Percentiles rank a stretch among this genome's conserved stretches.
phyloP scores from a whole-genome alignment of 345 rosid species.

The Geranium brycei region DNA sequence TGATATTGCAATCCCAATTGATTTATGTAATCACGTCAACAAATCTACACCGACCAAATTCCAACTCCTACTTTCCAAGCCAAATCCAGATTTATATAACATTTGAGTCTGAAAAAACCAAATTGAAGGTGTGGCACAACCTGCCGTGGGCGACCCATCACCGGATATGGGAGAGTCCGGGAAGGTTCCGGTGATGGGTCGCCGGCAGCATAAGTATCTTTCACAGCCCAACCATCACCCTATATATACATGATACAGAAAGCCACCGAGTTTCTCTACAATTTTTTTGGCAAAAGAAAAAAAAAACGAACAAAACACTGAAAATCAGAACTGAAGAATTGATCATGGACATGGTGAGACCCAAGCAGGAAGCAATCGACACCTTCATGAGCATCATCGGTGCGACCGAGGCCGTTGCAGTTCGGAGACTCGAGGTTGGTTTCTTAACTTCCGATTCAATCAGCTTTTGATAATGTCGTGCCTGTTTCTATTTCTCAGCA shows the following conservation, averaged over 20 bases:
- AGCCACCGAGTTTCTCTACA: neutral
- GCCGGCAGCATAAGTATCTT: neutral
- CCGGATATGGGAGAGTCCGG: too few relatives aligned
- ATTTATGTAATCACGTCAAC: too few relatives aligned
- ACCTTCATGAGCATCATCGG: slow-evolving; percentile 87
- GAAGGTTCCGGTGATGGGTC: too few relatives aligned
- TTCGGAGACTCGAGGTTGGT: slow-evolving; percentile 58
- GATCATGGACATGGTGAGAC: slow-evolving; percentile 38
- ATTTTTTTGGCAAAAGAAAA: slow-evolving; percentile 1
- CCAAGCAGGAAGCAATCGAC: slow-evolving; percentile 67
- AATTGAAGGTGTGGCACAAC: slow-evolving; percentile 15
- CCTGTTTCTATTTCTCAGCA: neutral
- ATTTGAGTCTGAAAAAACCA: neutral
- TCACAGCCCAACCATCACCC: neutral
- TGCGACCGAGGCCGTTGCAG: slow-evolving; percentile 51
- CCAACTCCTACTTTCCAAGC: slow-evolving; percentile 1
- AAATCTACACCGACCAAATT: too few relatives aligned
- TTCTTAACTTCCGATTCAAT: neutral
- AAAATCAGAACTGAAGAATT: neutral
- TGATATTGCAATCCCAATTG: too few relatives aligned
- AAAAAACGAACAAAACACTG: neutral
- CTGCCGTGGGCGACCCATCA: slow-evolving; percentile 18
- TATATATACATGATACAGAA: neutral
- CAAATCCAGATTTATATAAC: neutral
- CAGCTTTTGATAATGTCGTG: neutral